A percentile compares a stretch with the other conserved stretches of the same genome.
These are phyloP conservation scores for Lepidopterella palustris DNA, from an alignment of 495 filamentous ascomycete genomes.

Conservation along the genomic window DNA sequence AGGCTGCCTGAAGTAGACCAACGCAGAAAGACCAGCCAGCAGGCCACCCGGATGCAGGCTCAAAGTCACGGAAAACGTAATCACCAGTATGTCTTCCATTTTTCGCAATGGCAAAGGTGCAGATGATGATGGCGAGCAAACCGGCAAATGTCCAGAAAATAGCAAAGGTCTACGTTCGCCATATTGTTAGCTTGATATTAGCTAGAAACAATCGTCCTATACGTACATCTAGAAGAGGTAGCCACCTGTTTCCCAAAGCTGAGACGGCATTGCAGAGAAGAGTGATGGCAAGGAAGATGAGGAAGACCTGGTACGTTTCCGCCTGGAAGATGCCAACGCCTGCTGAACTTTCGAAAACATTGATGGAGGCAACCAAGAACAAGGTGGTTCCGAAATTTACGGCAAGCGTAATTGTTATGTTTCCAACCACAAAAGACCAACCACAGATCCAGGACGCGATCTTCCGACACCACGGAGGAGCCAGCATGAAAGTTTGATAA, in stretches of 20 bases:
- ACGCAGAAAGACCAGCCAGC: slow-evolving; percentile 43
- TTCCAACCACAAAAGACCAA: slow-evolving; percentile 62
- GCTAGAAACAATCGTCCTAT: not conserved
- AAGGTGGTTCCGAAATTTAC: slow-evolving; percentile 61
- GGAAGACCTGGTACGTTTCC: slow-evolving; percentile 55
- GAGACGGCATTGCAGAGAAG: slow-evolving; percentile 51
- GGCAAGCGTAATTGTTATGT: slow-evolving; percentile 63
- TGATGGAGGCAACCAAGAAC: slow-evolving; percentile 49
- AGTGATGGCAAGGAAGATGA: slow-evolving; percentile 59
- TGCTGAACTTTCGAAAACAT: slow-evolving; percentile 42
- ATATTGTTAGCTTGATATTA: not conserved
- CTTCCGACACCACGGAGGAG: slow-evolving; percentile 31
- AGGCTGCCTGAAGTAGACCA: slow-evolving; percentile 48
- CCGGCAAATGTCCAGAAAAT: slow-evolving; percentile 61
- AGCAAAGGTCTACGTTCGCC: slow-evolving; percentile 46
- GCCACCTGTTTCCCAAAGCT: slow-evolving; percentile 48
- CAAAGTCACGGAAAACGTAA: slow-evolving; percentile 59
- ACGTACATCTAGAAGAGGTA: slow-evolving; percentile 53
- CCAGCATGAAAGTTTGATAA: slow-evolving; percentile 52
- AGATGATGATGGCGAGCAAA: slow-evolving; percentile 54
- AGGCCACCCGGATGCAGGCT: slow-evolving; percentile 45
- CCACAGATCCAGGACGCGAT: slow-evolving; percentile 59
- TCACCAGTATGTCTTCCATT: slow-evolving; percentile 42
- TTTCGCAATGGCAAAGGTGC: slow-evolving; percentile 53
- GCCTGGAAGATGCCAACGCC: slow-evolving; percentile 33